A percentile compares a stretch with the other conserved stretches of the same genome.
phyloP scores from a whole-genome alignment of 192 early-diverging fungal species.

The Gigaspora rosea region DNA sequence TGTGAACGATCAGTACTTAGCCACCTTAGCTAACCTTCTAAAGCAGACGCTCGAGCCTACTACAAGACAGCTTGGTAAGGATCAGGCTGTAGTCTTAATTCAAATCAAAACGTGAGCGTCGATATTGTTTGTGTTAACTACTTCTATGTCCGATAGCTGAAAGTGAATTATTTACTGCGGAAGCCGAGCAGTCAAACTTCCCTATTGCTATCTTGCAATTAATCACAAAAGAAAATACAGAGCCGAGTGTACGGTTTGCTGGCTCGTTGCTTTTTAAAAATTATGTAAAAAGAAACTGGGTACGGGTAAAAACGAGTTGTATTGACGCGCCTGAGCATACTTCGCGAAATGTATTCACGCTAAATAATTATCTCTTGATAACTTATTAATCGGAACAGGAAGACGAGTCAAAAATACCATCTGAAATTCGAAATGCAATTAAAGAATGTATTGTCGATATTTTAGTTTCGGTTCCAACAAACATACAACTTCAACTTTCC shows the following conservation, averaged over 20 bases:
- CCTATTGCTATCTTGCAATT: slow-evolving; percentile 73
- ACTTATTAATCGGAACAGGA: slow-evolving; percentile 47
- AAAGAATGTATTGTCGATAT: slow-evolving; percentile 82
- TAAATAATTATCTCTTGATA: neutral
- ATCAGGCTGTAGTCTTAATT: slow-evolving; percentile 30
- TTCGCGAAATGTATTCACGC: neutral
- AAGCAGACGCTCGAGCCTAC: slow-evolving; percentile 62
- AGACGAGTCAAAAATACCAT: slow-evolving; percentile 51
- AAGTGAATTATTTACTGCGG: slow-evolving; percentile 52
- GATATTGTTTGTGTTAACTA: slow-evolving; percentile 15
- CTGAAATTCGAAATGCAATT: slow-evolving; percentile 74
- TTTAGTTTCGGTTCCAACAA: slow-evolving; percentile 80
- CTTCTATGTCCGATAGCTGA: slow-evolving; percentile 51
- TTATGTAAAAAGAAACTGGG: slow-evolving; percentile 89
- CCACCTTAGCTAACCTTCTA: slow-evolving; percentile 53
- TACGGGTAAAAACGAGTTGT: slow-evolving; percentile 15
- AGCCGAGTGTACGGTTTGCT: slow-evolving; percentile 71
- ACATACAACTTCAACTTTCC: slow-evolving; percentile 85
- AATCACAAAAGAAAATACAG: slow-evolving; percentile 60
- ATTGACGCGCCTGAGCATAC: neutral
- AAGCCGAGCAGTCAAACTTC: slow-evolving; percentile 62
- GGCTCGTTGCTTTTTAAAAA: slow-evolving; percentile 96
- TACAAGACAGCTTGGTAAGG: slow-evolving; percentile 58
- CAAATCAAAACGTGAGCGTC: slow-evolving; percentile 22
- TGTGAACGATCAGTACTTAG: slow-evolving; percentile 52